phyloP scores from a whole-genome alignment of 495 filamentous ascomycete species.

The Mytilinidion resinicola region DNA sequence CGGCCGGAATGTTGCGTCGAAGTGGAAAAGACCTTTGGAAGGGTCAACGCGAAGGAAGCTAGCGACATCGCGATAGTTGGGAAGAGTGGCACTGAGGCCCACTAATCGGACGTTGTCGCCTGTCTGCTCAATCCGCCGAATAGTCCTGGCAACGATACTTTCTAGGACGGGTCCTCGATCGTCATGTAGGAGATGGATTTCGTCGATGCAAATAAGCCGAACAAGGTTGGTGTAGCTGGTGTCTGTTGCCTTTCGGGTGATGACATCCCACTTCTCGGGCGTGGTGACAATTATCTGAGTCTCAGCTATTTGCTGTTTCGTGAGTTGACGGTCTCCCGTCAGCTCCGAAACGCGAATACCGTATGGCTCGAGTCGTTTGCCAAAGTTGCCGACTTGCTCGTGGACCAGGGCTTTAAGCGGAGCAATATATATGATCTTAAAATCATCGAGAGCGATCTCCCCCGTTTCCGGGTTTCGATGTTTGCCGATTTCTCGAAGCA shows the following conservation, averaged over 20 bases:
- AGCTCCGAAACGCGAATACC: conserved; percentile 89
- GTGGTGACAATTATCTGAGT: conserved; percentile 99
- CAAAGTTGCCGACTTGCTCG: conserved; percentile 96
- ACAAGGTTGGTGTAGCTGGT: conserved; percentile 95
- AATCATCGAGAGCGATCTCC: conserved; percentile 87
- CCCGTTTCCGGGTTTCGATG: conserved; percentile 79
- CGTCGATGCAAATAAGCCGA: conserved; percentile 89
- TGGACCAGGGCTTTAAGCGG: conserved; percentile 92
- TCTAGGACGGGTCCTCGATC: conserved; percentile 95
- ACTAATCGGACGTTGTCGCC: conserved; percentile 86
- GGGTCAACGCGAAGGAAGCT: conserved; percentile 92
- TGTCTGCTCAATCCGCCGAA: conserved; percentile 86
- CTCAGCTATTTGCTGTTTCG: conserved; percentile 95
- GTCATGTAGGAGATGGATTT: conserved; percentile 96
- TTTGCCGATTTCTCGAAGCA: conserved; percentile 94
- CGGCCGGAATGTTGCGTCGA: conserved; percentile 88
- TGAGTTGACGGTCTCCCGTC: conserved; percentile 95
- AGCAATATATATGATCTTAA: conserved; percentile 96
- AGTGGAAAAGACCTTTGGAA: conserved; percentile 83
- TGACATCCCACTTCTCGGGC: conserved; percentile 98
- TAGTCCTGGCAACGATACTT: conserved; percentile 91
- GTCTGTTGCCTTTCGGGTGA: conserved; percentile 96
- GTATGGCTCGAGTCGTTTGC: conserved; percentile 80
- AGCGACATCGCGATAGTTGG: conserved; percentile 94
- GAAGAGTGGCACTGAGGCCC: conserved; percentile 88